Conservation (phyloP, 208 protist genomes). For the Acanthamoeba triangularis region DNA sequence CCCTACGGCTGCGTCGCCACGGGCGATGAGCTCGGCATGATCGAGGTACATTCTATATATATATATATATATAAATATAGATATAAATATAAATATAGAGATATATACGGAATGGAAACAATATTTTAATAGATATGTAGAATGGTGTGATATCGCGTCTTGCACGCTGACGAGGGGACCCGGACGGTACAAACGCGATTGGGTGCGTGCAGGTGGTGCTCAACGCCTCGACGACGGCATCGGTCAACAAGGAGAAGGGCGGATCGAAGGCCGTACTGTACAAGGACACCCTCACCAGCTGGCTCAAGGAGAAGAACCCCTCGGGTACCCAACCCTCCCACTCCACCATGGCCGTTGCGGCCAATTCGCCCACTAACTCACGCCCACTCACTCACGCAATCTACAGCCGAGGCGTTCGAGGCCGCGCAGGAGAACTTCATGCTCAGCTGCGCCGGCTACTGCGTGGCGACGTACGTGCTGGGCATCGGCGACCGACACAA, state of each 20-base stretch:
- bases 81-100: too few relatives aligned
- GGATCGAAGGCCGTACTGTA: constrained; percentile 79
- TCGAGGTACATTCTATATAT: constrained; percentile 78
- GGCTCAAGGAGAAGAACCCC: constrained; percentile 81
- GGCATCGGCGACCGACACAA: constrained; percentile 91
- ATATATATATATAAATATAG: too few relatives aligned
- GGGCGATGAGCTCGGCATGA: constrained; percentile 88
- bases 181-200: too few relatives aligned
- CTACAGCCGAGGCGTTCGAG: constrained; percentile 80
- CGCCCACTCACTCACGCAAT: not conserved
- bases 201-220: constrained; percentile 86
- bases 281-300: constrained; percentile 77
- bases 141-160: too few relatives aligned
- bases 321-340: not conserved
- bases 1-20: constrained; percentile 43
- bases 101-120: too few relatives aligned
- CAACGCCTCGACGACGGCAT: constrained; percentile 88
- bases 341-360: too few relatives aligned
- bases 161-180: too few relatives aligned
- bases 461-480: constrained; percentile 96
- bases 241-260: constrained; percentile 84
- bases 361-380: too few relatives aligned
- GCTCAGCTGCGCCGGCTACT: constrained; percentile 95
- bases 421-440: constrained; percentile 95
- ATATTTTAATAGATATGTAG: too few relatives aligned